Evolutionary conservation across 176 grass and related monocot species (phyloP).

Genomic region (Panicum miliaceum): DNA sequence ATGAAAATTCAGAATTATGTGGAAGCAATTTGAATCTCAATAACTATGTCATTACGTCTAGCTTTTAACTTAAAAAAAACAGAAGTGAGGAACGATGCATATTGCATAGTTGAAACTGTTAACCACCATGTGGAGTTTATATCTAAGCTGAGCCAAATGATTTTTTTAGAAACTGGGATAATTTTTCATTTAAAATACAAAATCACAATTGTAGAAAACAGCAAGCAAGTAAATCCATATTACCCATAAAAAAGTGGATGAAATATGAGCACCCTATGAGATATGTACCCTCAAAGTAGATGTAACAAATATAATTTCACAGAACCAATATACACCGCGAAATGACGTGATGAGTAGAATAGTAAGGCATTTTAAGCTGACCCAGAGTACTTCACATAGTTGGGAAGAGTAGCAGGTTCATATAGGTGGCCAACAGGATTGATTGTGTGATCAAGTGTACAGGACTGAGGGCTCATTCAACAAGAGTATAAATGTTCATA

Average conservation of each 20-base stretch:
- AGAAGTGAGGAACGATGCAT: too few species aligned
- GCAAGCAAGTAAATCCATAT: neutral
- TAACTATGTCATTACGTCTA: neutral
- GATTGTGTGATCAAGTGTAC: neutral
- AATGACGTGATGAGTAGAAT: neutral
- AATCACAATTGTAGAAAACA: neutral
- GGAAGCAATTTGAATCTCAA: neutral
- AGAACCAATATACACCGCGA: neutral
- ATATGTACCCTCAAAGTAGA: neutral
- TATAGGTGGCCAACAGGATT: neutral
- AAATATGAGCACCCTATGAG: neutral
- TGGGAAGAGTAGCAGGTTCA: neutral
- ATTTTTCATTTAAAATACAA: neutral
- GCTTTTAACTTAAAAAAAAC: neutral
- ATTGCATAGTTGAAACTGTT: neutral
- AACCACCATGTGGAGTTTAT: neutral
- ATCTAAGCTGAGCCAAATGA: neutral
- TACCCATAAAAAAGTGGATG: neutral
- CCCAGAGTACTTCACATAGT: neutral
- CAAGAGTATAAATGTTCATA: neutral
- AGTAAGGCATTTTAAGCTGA: neutral
- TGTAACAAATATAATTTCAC: neutral
- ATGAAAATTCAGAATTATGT: slow-evolving; percentile 16
- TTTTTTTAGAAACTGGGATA: neutral
- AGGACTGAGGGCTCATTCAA: neutral